Conservation (phyloP, 192 early-diverging fungal genomes). For the Podila minutissima region DNA sequence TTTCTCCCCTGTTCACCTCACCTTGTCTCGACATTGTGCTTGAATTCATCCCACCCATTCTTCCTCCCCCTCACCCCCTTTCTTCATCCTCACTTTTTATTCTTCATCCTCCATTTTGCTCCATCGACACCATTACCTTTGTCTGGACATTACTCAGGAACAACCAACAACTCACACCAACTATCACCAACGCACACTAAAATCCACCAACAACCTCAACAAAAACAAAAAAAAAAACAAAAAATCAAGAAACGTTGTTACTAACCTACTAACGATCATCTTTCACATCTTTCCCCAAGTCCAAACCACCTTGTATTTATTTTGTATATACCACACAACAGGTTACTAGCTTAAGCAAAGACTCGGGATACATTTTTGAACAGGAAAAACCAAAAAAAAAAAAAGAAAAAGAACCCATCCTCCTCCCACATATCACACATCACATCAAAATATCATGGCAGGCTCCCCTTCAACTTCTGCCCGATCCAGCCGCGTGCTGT, state of each 20-base stretch:
- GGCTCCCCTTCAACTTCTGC: slow-evolving; percentile 19
- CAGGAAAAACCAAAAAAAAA: slow-evolving; percentile 27
- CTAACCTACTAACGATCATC: slow-evolving; percentile 1
- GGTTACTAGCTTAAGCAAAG: slow-evolving; percentile 1
- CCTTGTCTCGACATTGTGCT: background rate
- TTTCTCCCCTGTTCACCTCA: background rate
- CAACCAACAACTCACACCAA: background rate
- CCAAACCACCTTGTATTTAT: slow-evolving; percentile 6
- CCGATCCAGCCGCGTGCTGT: slow-evolving; percentile 38
- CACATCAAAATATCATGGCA: slow-evolving; percentile 19
- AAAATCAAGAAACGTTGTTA: background rate
- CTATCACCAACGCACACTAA: background rate
- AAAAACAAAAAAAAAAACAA: background rate
- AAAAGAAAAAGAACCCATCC: slow-evolving; percentile 21
- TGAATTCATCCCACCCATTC: background rate
- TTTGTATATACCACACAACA: slow-evolving; percentile 8
- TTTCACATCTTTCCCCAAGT: background rate
- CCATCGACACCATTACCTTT: background rate
- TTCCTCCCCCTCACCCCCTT: background rate
- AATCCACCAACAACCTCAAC: background rate
- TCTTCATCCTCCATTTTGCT: background rate
- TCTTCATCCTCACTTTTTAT: background rate
- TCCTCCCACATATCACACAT: slow-evolving; percentile 3
- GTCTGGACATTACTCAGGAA: slow-evolving; percentile 1
- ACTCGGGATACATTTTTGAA: slow-evolving; percentile 13